Evolutionary conservation across 495 filamentous ascomycete genomes (phyloP).

Genomic region (Letharia lupina): DNA sequence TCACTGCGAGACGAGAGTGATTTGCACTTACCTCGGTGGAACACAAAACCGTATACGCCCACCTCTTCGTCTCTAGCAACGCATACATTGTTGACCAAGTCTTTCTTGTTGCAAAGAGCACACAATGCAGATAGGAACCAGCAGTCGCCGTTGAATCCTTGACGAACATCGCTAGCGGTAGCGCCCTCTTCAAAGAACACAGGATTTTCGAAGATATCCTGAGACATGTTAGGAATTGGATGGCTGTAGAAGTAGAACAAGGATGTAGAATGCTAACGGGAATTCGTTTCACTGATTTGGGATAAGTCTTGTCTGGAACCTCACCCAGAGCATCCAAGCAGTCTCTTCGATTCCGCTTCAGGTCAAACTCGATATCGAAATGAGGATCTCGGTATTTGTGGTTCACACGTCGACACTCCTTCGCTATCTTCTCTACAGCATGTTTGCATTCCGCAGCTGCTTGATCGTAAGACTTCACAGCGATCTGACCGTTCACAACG

Average conservation of each 20-base stretch:
- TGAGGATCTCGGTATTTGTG: constrained; percentile 84
- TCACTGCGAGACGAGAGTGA: not conserved
- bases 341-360: constrained; percentile 52
- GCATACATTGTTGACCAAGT: constrained; percentile 72
- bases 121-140: constrained; percentile 86
- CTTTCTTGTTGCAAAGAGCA: constrained; percentile 72
- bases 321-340: constrained; percentile 55
- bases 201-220: constrained; percentile 82
- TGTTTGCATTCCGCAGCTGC: constrained; percentile 58
- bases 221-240: constrained; percentile 5
- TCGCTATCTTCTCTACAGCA: constrained; percentile 74
- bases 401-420: constrained; percentile 75
- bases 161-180: constrained; percentile 72
- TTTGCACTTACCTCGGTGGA: constrained; percentile 56
- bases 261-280: constrained; percentile 32
- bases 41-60: constrained; percentile 92
- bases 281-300: constrained; percentile 58
- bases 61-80: constrained; percentile 71
- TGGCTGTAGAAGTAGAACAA: not conserved
- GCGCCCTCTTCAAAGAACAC: constrained; percentile 79
- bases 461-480: constrained; percentile 61
- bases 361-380: constrained; percentile 79
- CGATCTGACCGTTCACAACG: constrained; percentile 45
- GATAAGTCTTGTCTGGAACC: constrained; percentile 35
- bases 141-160: constrained; percentile 77